A percentile compares a stretch with the other conserved stretches of the same genome.
Evolutionary conservation across 176 grass and related monocot genomes (phyloP).

Genomic region (Tillandsia leiboldiana): DNA sequence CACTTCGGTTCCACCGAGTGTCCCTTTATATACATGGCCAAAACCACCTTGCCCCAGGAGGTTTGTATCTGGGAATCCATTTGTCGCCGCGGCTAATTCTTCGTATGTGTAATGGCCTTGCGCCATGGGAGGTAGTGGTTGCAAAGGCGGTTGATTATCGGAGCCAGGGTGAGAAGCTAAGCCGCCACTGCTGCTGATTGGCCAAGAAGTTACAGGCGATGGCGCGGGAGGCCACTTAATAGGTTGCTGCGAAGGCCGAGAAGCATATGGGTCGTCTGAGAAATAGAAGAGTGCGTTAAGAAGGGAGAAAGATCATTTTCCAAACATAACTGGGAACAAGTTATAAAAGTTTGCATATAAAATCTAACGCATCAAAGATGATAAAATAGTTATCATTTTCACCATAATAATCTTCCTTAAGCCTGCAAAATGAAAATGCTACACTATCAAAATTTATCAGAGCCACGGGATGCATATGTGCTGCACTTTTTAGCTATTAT

Average conservation of each 20-base stretch:
- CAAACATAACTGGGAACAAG: background rate
- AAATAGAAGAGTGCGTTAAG: background rate
- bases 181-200: constrained; percentile 15
- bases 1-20: constrained; percentile 46
- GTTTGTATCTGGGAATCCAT: constrained; percentile 66
- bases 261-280: constrained; percentile 31
- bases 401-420: too few relatives aligned
- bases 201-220: constrained; percentile 29
- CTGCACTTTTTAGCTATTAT: too few relatives aligned
- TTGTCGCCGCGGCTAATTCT: constrained; percentile 48
- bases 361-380: too few relatives aligned
- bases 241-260: constrained; percentile 19
- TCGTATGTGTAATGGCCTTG: constrained; percentile 48
- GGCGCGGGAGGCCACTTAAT: constrained; percentile 14
- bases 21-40: constrained; percentile 68
- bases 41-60: constrained; percentile 81
- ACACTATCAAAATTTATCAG: background rate
- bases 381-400: too few relatives aligned
- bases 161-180: constrained; percentile 9
- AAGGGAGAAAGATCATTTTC: background rate
- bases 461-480: background rate
- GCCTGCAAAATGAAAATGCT: too few relatives aligned
- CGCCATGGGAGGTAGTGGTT: constrained; percentile 4
- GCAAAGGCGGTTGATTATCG: constrained; percentile 10
- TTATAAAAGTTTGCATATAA: too few relatives aligned